Evolutionary conservation across 2,329 filamentous ascomycete genomes (phyloP).

Genomic region (Penicillium sp.): DNA sequence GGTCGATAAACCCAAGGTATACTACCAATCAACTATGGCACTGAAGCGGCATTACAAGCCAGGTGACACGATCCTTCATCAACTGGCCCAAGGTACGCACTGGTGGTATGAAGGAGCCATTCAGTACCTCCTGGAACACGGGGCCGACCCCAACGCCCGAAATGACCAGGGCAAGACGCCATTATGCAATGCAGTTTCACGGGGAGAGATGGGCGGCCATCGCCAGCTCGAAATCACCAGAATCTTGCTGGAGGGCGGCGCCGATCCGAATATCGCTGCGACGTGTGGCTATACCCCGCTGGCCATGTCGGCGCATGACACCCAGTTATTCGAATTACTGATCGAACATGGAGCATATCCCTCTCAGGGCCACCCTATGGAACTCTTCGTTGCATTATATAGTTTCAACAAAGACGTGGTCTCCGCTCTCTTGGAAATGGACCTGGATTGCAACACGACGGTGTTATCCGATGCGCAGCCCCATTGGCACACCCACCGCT

Average conservation of each 20-base stretch:
- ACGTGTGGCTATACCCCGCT: slow-evolving; percentile 17
- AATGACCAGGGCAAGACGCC: slow-evolving; percentile 11
- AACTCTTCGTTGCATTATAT: slow-evolving; percentile 15
- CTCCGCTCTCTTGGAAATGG: slow-evolving; percentile 9
- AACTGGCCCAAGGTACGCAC: slow-evolving; percentile 19
- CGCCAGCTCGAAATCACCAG: slow-evolving; percentile 14
- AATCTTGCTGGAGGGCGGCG: slow-evolving; percentile 17
- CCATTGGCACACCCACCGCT: slow-evolving; percentile 15
- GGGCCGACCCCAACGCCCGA: slow-evolving; percentile 17
- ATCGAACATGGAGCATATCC: slow-evolving; percentile 14
- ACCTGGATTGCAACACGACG: slow-evolving; percentile 14
- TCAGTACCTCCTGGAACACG: slow-evolving; percentile 18
- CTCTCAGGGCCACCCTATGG: slow-evolving; percentile 13
- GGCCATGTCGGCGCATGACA: slow-evolving; percentile 13
- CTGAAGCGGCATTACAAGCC: slow-evolving; percentile 9
- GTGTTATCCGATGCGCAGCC: slow-evolving; percentile 7
- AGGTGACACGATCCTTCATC: slow-evolving; percentile 20
- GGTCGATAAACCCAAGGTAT: slow-evolving; percentile 7
- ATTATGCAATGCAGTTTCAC: slow-evolving; percentile 7
- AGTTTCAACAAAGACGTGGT: slow-evolving; percentile 9
- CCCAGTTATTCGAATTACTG: slow-evolving; percentile 14
- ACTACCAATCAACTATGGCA: slow-evolving; percentile 12
- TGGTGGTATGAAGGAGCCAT: slow-evolving; percentile 24
- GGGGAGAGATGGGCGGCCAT: slow-evolving; percentile 9
- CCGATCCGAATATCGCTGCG: slow-evolving; percentile 19